Base-by-base conservation (phyloP, 2,329 filamentous ascomycete species). In the Alternaria ventricosa region DNA sequence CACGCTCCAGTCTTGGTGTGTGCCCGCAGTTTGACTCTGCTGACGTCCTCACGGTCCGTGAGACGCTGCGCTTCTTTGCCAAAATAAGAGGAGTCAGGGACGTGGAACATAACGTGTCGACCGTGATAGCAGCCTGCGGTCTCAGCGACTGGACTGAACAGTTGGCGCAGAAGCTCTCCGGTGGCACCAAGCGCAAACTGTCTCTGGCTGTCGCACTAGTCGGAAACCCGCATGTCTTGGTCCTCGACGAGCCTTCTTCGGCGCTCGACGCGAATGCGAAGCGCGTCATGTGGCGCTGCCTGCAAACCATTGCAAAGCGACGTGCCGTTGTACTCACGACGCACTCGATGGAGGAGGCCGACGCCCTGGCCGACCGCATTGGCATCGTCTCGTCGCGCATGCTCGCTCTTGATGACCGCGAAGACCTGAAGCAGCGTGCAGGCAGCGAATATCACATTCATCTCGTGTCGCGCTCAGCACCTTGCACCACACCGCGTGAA, bases 161-260 rank as follows among this genome's bases (percentile, higher is more conserved):
- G 22, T 92, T 95, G 86, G 94, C 92, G 0, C 86, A 87, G 58
- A 91, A 92, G 47, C 86, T 97, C 0, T 95, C 92, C 0, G 94
- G 95, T 8, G 95, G 95, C 27, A 97, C 97, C 82, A 96, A 96
- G 82, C 87, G 94, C n/a, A 98, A 97, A 80, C 84, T 98, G 1
- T 93, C 89, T 18, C 86, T 97, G 0, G 94, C 92, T 4, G 97
- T 97, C 58, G 94, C 95, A 0, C 83, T 98, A 1, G 97, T 97
- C 87, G 95, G 94, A 4, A 97, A 97, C 71, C 94, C 94, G 0
- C 88, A 90, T 0, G 94, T 97, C 0, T 83, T 98, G 1, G 85
- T 97, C 0, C 89, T 97, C 2, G 95, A 98, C 74, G 95, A 97
- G 76, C 95, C 95, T 0, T 92, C 88, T 0, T 94, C 90, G 0